A percentile compares a stretch with the other conserved stretches of the same genome.
Evolutionary conservation across 306 rosid species (phyloP).

Genomic region (Trifolium dubium): DNA sequence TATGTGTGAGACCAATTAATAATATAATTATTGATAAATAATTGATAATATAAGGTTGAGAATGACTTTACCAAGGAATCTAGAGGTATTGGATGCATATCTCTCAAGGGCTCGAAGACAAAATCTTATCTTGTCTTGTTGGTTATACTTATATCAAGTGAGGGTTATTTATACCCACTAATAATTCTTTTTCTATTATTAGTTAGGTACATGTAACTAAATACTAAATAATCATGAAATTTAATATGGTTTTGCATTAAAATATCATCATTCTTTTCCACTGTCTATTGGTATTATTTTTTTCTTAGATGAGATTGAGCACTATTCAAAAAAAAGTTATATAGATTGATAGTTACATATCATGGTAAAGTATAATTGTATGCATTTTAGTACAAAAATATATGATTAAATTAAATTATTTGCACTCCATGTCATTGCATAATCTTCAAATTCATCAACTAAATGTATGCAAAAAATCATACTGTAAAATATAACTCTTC

Average conservation of each 20-base stretch:
- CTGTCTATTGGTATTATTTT: neutral
- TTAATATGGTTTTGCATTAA: neutral
- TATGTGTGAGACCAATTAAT: neutral
- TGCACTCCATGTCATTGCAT: too few species aligned
- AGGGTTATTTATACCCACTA: neutral
- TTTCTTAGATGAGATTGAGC: neutral
- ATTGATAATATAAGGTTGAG: neutral
- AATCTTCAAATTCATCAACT: too few species aligned
- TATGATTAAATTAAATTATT: too few species aligned
- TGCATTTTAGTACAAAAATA: too few species aligned
- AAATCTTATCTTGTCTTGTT: conserved; percentile 37
- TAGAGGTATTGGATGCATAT: neutral
- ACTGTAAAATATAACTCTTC: too few species aligned
- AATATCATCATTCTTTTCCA: neutral
- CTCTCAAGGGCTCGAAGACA: neutral
- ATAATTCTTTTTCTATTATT: conserved; percentile 27
- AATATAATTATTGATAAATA: neutral
- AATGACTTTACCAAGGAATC: neutral
- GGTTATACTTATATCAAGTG: conserved; percentile 19
- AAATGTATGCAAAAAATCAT: too few species aligned
- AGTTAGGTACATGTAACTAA: conserved; percentile 26
- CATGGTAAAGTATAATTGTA: too few species aligned
- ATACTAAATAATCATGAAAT: neutral
- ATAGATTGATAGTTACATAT: too few species aligned
- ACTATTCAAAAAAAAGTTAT: neutral